These are phyloP conservation scores for Tephrocybe rancida DNA, from an alignment of 768 basidiomycete species.

Conservation along the genomic window DNA sequence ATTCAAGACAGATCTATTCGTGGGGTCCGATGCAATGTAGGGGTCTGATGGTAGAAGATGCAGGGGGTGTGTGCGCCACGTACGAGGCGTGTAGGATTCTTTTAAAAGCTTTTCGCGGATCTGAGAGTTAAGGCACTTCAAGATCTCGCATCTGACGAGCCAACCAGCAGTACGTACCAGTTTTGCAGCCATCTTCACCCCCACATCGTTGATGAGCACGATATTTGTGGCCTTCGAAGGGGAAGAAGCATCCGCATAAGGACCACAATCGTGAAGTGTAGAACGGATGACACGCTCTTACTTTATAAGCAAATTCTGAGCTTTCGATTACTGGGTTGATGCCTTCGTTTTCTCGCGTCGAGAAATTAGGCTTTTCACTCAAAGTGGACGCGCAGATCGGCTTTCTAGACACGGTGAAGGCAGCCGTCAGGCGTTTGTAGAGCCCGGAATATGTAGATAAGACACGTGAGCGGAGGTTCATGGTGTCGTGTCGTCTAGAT, in stretches of 20 bases:
- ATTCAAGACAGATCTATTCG: conserved; percentile 62
- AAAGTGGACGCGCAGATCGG: neutral
- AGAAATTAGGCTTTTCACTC: conserved; percentile 30
- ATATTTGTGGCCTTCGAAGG: conserved; percentile 54
- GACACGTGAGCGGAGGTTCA: neutral
- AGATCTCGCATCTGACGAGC: conserved; percentile 5
- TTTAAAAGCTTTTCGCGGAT: conserved; percentile 58
- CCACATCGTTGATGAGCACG: conserved; percentile 59
- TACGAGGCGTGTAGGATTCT: conserved; percentile 76
- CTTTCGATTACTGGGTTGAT: conserved; percentile 63
- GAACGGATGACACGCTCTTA: conserved; percentile 26
- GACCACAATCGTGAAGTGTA: neutral
- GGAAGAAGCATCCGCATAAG: conserved; percentile 6
- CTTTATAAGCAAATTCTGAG: conserved; percentile 60
- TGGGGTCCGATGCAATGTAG: conserved; percentile 51
- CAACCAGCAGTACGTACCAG: conserved; percentile 44
- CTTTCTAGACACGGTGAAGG: conserved; percentile 2
- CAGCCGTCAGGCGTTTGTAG: neutral
- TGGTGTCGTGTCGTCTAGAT: neutral
- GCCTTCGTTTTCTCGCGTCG: conserved; percentile 22
- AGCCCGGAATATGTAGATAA: neutral
- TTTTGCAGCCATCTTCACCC: conserved; percentile 67
- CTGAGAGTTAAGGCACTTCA: conserved; percentile 35
- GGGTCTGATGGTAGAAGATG: conserved; percentile 76
- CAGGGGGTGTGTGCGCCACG: conserved; percentile 78